Percentiles rank a stretch among this genome's conserved stretches.
These are phyloP conservation scores for Fragilaria radians DNA, from an alignment of 108 stramenopile genomes.

Conservation along the genomic window DNA sequence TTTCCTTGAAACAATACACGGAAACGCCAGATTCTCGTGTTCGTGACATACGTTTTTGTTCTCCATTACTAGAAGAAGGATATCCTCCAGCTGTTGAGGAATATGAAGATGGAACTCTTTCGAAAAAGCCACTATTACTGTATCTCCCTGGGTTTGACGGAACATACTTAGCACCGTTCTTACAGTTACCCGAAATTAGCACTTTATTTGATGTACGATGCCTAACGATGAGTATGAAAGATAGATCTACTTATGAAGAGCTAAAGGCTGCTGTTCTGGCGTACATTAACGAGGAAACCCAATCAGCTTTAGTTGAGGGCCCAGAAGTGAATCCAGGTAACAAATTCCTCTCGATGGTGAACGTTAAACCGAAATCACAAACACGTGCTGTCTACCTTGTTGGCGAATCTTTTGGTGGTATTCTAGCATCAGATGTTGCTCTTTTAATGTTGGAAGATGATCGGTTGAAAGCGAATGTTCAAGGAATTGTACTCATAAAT, in stretches of 20 bases:
- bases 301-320: background rate
- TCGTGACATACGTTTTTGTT: slow-evolving; percentile 36
- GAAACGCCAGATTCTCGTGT: too few species aligned
- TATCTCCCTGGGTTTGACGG: slow-evolving; percentile 90
- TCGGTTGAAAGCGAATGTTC: slow-evolving; percentile 16
- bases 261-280: slow-evolving; percentile 44
- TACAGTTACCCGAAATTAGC: slow-evolving; percentile 74
- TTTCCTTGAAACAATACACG: too few species aligned
- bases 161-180: slow-evolving; percentile 64
- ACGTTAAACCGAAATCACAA: background rate
- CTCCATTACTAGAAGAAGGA: slow-evolving; percentile 72
- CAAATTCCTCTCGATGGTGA: background rate
- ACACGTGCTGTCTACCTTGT: slow-evolving; percentile 52
- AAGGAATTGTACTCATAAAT: slow-evolving; percentile 75
- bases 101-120: slow-evolving; percentile 16
- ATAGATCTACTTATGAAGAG: slow-evolving; percentile 76
- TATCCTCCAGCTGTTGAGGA: slow-evolving; percentile 68
- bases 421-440: slow-evolving; percentile 71
- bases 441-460: slow-evolving; percentile 22
- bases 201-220: slow-evolving; percentile 77
- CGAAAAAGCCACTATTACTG: slow-evolving; percentile 64
- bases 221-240: slow-evolving; percentile 52
- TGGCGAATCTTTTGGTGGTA: slow-evolving; percentile 86
- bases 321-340: background rate
- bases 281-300: slow-evolving; percentile 24